phyloP scores from a whole-genome alignment of 495 filamentous ascomycete genomes.

The Penicillium diatomitis region DNA sequence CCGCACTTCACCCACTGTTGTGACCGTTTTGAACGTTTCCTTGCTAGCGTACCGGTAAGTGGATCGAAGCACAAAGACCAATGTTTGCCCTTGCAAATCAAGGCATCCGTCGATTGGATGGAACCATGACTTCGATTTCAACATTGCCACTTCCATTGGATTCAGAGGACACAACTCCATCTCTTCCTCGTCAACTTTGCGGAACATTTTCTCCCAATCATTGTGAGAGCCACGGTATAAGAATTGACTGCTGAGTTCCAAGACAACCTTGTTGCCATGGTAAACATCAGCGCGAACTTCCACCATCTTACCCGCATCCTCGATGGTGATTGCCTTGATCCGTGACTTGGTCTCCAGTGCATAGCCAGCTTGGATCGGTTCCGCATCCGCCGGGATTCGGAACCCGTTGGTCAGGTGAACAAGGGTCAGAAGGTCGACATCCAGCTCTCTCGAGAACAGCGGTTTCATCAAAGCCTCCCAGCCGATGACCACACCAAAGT shows the following conservation, averaged over 20 bases:
- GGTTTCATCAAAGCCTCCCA: conserved; percentile 99
- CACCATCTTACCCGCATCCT: conserved; percentile 97
- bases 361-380: conserved; percentile 89
- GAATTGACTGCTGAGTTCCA: conserved; percentile 87
- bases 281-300: conserved; percentile 47
- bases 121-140: background rate
- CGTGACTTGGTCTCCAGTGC: conserved; percentile 85
- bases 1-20: conserved; percentile 20
- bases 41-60: conserved; percentile 69
- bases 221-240: conserved; percentile 85
- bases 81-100: background rate
- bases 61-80: background rate
- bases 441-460: conserved; percentile 88
- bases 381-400: conserved; percentile 92
- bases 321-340: conserved; percentile 97
- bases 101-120: background rate
- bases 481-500: conserved; percentile 95
- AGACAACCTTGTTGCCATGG: background rate
- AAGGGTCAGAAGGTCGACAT: conserved; percentile 86
- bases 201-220: conserved; percentile 96
- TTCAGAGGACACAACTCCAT: background rate
- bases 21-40: conserved; percentile 88
- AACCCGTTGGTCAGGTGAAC: conserved; percentile 95
- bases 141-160: background rate
- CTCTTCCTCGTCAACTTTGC: conserved; percentile 58